Percentiles rank a stretch among this genome's conserved stretches.
Conservation (phyloP, 352 stramenopile genomes). For the Phytophthora lateralis region DNA sequence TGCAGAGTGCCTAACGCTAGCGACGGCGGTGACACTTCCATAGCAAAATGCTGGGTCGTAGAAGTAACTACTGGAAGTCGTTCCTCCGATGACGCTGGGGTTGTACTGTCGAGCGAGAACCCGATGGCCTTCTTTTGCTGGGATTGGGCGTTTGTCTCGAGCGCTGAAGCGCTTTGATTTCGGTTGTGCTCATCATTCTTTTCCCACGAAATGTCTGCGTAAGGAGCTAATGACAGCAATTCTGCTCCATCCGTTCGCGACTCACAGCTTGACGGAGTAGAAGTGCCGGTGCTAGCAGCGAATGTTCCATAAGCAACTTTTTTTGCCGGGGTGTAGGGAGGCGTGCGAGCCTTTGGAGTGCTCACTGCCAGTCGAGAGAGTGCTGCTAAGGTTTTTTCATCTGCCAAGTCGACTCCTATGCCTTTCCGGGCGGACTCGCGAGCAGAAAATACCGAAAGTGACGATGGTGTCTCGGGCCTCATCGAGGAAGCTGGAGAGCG, state of each 20-base stretch:
- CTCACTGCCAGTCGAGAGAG: slow-evolving; percentile 49
- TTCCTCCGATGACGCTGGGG: slow-evolving; percentile 29
- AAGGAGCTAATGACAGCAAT: slow-evolving; percentile 33
- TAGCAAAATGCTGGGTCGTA: slow-evolving; percentile 44
- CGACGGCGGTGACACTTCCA: slow-evolving; percentile 59
- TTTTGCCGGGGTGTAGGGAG: slow-evolving; percentile 37
- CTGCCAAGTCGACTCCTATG: slow-evolving; percentile 45
- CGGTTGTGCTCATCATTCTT: slow-evolving; percentile 6
- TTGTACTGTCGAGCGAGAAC: background rate
- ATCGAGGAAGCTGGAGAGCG: slow-evolving; percentile 10
- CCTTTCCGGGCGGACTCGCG: slow-evolving; percentile 55
- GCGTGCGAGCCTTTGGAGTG: slow-evolving; percentile 38
- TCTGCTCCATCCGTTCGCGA: slow-evolving; percentile 28
- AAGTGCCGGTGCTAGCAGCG: slow-evolving; percentile 1
- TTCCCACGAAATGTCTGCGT: slow-evolving; percentile 36
- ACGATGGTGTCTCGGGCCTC: slow-evolving; percentile 42
- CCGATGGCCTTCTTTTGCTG: slow-evolving; percentile 17
- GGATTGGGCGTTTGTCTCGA: background rate
- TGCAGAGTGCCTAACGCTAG: slow-evolving; percentile 46
- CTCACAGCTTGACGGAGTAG: slow-evolving; percentile 14
- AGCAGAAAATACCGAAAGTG: slow-evolving; percentile 40
- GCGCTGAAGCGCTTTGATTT: background rate
- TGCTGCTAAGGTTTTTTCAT: slow-evolving; percentile 53
- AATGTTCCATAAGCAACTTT: background rate
- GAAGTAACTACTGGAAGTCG: slow-evolving; percentile 20